These are phyloP conservation scores for Candolleomyces aberdarensis DNA, from an alignment of 768 basidiomycete genomes.

Conservation along the genomic window DNA sequence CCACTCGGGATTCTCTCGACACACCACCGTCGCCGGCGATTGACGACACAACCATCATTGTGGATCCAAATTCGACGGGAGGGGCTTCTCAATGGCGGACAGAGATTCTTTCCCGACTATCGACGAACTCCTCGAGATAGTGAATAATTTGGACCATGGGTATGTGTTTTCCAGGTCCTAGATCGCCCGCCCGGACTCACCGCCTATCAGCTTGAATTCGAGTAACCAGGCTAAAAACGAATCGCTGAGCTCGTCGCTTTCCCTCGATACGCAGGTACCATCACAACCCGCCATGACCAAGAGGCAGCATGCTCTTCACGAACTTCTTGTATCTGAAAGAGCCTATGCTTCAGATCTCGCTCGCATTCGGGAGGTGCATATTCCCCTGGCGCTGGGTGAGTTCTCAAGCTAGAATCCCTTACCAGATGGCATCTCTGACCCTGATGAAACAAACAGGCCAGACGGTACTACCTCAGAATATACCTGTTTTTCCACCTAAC, in stretches of 20 bases:
- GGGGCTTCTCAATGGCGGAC: conserved; percentile 24
- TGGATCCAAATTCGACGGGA: conserved; percentile 15
- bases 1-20: conserved; percentile 1
- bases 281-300: conserved; percentile 47
- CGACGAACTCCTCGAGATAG: conserved; percentile 20
- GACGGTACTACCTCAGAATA: conserved; percentile 27
- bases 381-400: conserved; percentile 74
- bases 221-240: conserved; percentile 18
- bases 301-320: conserved; percentile 73
- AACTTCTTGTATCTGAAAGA: conserved; percentile 74
- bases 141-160: conserved; percentile 17
- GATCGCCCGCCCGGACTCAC: conserved; percentile 24
- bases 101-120: conserved; percentile 22
- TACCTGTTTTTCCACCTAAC: conserved; percentile 44
- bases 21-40: conserved; percentile 14
- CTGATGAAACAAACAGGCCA: conserved; percentile 27
- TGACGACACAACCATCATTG: conserved; percentile 17
- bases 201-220: conserved; percentile 12
- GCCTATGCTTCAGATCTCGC: conserved; percentile 84
- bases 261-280: conserved; percentile 10
- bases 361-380: conserved; percentile 72
- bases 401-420: conserved; percentile 13
- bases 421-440: conserved; percentile 5
- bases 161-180: conserved; percentile 18
- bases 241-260: conserved; percentile 5